Base-by-base conservation (phyloP, 805 yeast genomes). In the Debaryomyces prosopidis region DNA sequence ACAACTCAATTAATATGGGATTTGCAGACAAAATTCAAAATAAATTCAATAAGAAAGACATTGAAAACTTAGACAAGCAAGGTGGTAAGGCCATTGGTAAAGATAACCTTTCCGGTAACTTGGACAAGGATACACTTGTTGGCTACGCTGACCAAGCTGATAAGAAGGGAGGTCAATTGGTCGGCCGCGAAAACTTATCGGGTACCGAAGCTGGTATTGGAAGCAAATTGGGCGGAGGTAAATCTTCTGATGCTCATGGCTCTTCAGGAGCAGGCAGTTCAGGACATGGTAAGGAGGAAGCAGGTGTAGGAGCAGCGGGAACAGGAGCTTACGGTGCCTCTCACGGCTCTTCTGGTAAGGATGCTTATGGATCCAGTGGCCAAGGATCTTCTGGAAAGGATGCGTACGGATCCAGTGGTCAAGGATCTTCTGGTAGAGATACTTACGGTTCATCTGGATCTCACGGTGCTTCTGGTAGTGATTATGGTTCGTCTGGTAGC, bases 161-260 rank as follows among this genome's bases (percentile, higher is more conserved):
- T 28, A 49, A 53, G 36, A 50, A 49, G 32, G 59, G 52, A 11
- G 62, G 60, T 27, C 33, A 48, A 26, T 46, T 40, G 26, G 19
- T 51, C 9, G 63, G 63, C 14, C 49, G 48, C 30, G 60, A 58
- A 17, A 58, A 56, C 39, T 52, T 55, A 9, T 50, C 54, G 42
- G 73, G 68, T 54, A 50, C 58, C 26, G 56, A 60, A 40, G 60
- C 58, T 11, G 71, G 69, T 26, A 56, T 62, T 30, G 73, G 72
- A 14, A 44, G 60, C 37, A 55, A 58, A 42, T 53, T 43, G 23
- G 40, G 40, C 15, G 58, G 62, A 31, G 56, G 59, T 30, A 54
- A 51, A n/a, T 45, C 41, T 38, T 34, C 47, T 26, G 43, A 34
- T 15, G 40, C 50, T 39, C 32, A 46, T 19, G 45, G 49, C 28